phyloP scores from a whole-genome alignment of 176 grass and related monocot species.

The Pharus latifolius region DNA sequence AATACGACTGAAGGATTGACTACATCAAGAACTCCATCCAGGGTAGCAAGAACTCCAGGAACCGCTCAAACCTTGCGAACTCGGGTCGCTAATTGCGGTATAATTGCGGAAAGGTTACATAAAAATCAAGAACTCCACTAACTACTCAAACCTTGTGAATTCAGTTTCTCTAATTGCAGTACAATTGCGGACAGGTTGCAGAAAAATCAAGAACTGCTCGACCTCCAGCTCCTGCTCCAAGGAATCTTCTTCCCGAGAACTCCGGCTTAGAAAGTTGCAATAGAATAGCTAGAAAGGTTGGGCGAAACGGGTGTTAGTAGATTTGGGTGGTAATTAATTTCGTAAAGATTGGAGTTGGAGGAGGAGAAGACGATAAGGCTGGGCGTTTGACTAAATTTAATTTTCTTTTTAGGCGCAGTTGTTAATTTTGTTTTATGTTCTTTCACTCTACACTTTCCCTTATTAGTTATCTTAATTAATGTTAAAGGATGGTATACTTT shows the following conservation, averaged over 20 bases:
- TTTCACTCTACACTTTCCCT: background rate
- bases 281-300: background rate
- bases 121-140: background rate
- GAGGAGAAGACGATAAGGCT: conserved; percentile 18
- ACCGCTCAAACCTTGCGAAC: background rate
- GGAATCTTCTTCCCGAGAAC: background rate
- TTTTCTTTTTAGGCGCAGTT: conserved; percentile 9
- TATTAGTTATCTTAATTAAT: no score
- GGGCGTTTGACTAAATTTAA: conserved; percentile 37
- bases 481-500: no score
- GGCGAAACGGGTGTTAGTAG: background rate
- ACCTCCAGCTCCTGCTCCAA: background rate
- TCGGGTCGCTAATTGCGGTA: background rate
- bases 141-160: background rate
- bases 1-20: no score
- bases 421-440: background rate
- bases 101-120: background rate
- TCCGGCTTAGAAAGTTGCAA: background rate
- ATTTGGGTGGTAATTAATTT: background rate
- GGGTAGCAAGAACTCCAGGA: background rate
- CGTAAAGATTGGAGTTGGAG: conserved; percentile 1
- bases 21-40: background rate
- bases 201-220: background rate
- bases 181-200: background rate
- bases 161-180: background rate